Conservation (phyloP, 495 filamentous ascomycete species). For the Penicillium pancosmium region DNA sequence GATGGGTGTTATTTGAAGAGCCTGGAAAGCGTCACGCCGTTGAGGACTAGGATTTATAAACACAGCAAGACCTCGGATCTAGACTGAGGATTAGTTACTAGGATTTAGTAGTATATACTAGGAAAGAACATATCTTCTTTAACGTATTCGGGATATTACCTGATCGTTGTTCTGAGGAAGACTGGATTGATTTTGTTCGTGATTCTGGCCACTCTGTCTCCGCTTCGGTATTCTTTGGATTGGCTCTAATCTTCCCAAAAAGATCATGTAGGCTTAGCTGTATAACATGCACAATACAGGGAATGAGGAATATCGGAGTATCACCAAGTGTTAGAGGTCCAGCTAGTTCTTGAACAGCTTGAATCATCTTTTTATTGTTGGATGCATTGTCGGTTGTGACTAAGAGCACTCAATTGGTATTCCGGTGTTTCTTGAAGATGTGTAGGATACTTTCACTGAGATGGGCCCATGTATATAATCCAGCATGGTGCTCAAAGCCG, state of each 20-base stretch:
- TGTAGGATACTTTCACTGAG: slow-evolving; percentile 13
- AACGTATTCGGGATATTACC: slow-evolving; percentile 15
- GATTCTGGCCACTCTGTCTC: slow-evolving; percentile 16
- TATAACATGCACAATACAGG: slow-evolving; percentile 19
- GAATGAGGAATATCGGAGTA: slow-evolving; percentile 10
- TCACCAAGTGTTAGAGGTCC: slow-evolving; percentile 4
- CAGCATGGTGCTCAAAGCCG: slow-evolving; percentile 21
- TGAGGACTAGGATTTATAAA: slow-evolving; percentile 22
- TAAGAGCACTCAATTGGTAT: slow-evolving; percentile 13
- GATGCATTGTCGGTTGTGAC: slow-evolving; percentile 25
- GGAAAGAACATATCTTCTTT: slow-evolving; percentile 9
- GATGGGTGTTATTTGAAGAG: slow-evolving; percentile 13
- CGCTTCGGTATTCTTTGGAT: slow-evolving; percentile 8
- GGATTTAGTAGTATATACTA: neutral
- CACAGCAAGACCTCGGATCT: slow-evolving; percentile 13
- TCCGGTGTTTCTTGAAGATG: slow-evolving; percentile 11
- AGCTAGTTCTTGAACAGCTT: slow-evolving; percentile 9
- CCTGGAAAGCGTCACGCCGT: slow-evolving; percentile 14
- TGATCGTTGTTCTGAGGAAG: neutral
- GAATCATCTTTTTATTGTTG: slow-evolving; percentile 22
- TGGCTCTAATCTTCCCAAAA: slow-evolving; percentile 13
- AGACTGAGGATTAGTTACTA: neutral
- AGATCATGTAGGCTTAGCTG: slow-evolving; percentile 20
- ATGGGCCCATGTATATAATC: slow-evolving; percentile 14
- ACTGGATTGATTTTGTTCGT: slow-evolving; percentile 6